These are phyloP conservation scores for Casuarina glauca DNA, from an alignment of 306 rosid genomes.

Conservation along the genomic window DNA sequence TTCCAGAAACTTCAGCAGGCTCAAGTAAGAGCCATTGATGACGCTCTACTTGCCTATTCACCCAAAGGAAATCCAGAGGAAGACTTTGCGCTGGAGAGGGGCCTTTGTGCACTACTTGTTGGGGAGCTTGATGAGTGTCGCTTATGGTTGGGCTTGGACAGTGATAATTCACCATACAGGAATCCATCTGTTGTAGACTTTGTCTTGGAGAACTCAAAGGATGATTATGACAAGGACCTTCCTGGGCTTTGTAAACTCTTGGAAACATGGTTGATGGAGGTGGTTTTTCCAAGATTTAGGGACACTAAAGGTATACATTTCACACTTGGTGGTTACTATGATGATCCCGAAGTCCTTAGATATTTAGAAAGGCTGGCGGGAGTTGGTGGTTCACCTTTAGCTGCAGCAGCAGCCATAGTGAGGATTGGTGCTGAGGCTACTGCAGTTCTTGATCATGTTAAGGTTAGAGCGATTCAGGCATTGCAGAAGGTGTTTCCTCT, in stretches of 20 bases:
- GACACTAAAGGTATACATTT: constrained; percentile 66
- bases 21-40: constrained; percentile 52
- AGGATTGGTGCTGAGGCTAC: constrained; percentile 95
- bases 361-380: constrained; percentile 83
- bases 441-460: constrained; percentile 87
- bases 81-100: constrained; percentile 92
- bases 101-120: constrained; percentile 90
- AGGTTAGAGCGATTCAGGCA: constrained; percentile 72
- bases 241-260: constrained; percentile 91
- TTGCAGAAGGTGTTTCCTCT: constrained; percentile 87
- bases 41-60: constrained; percentile 44
- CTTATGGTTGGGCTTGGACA: constrained; percentile 88
- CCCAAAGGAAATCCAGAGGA: constrained; percentile 64
- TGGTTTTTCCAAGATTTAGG: constrained; percentile 90
- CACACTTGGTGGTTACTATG: constrained; percentile 93
- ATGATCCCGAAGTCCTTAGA: constrained; percentile 81
- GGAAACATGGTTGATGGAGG: constrained; percentile 94
- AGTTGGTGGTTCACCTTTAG: constrained; percentile 82
- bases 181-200: constrained; percentile 78
- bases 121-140: constrained; percentile 89
- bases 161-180: constrained; percentile 67
- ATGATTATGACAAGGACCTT: constrained; percentile 79
- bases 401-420: constrained; percentile 96
- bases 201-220: constrained; percentile 71
- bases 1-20: constrained; percentile 95